phyloP scores from a whole-genome alignment of 192 early-diverging fungal genomes.

The Podila horticola region DNA sequence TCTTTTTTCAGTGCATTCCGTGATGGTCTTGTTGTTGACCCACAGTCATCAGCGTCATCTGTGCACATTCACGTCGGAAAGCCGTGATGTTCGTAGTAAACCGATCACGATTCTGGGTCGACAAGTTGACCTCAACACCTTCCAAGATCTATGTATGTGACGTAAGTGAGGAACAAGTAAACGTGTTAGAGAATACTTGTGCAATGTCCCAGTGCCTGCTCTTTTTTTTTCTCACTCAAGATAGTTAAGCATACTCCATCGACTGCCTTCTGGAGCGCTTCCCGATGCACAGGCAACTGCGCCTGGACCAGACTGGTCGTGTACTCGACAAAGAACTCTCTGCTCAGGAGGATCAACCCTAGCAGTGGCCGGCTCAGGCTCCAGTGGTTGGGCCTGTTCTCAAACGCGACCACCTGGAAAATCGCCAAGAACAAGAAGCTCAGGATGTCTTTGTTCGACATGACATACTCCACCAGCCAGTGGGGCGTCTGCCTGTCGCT shows the following conservation, averaged over 20 bases:
- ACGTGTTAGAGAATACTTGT: neutral
- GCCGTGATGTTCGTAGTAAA: slow-evolving; percentile 71
- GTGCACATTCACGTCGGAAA: slow-evolving; percentile 56
- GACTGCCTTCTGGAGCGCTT: slow-evolving; percentile 24
- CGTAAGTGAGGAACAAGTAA: neutral
- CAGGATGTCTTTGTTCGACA: slow-evolving; percentile 68
- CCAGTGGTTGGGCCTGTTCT: slow-evolving; percentile 85
- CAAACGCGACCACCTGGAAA: slow-evolving; percentile 82
- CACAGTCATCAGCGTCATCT: slow-evolving; percentile 35
- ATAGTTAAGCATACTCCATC: slow-evolving; percentile 9
- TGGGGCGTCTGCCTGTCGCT: slow-evolving; percentile 32
- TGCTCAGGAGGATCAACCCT: slow-evolving; percentile 78
- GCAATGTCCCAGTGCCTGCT: neutral
- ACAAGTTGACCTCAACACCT: slow-evolving; percentile 63
- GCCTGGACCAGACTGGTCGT: slow-evolving; percentile 13
- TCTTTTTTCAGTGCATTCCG: neutral
- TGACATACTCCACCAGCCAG: slow-evolving; percentile 65
- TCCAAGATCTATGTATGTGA: slow-evolving; percentile 57
- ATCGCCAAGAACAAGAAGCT: slow-evolving; percentile 69
- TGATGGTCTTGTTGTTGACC: neutral
- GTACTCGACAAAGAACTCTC: slow-evolving; percentile 53
- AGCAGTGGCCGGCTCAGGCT: slow-evolving; percentile 84
- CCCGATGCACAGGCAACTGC: slow-evolving; percentile 31
- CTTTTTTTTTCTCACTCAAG: neutral
- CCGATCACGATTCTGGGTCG: slow-evolving; percentile 66